Percentiles rank a stretch among this genome's conserved stretches.
phyloP scores from a whole-genome alignment of 2,329 filamentous ascomycete genomes.

The Trichoderma cornu-damae region DNA sequence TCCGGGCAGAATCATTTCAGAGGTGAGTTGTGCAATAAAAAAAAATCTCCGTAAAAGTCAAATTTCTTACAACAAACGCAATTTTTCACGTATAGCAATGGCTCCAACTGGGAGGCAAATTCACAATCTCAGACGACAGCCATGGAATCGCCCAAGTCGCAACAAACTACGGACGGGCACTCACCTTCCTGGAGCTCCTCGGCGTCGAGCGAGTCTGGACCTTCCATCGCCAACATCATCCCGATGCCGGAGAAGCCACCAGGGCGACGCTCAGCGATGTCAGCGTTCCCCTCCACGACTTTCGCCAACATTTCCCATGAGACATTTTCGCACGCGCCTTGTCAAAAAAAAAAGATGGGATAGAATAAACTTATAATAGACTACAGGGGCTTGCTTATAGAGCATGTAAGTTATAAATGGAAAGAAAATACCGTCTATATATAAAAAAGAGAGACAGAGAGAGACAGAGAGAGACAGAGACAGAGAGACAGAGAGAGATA shows the following conservation, averaged over 20 bases:
- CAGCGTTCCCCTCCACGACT: conserved; percentile 39
- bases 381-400: background rate
- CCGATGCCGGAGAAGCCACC: conserved; percentile 26
- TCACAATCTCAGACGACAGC: conserved; percentile 92
- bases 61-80: background rate
- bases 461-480: background rate
- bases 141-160: conserved; percentile 83
- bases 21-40: conserved; percentile 59
- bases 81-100: conserved; percentile 58
- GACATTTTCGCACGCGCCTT: background rate
- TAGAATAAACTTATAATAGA: conserved; percentile 4
- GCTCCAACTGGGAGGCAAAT: conserved; percentile 65
- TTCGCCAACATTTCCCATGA: conserved; percentile 31
- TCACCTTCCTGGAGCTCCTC: conserved; percentile 64
- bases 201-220: conserved; percentile 61
- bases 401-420: background rate
- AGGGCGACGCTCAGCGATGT: conserved; percentile 40
- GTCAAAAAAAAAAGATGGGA: background rate
- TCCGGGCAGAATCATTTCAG: conserved; percentile 70
- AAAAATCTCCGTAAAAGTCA: too few relatives aligned
- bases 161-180: conserved; percentile 69
- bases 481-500: too few relatives aligned
- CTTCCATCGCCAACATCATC: conserved; percentile 37
- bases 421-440: background rate
- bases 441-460: background rate